These are phyloP conservation scores for Candida sakaeoensis DNA, from an alignment of 805 yeast species.

Conservation along the genomic window DNA sequence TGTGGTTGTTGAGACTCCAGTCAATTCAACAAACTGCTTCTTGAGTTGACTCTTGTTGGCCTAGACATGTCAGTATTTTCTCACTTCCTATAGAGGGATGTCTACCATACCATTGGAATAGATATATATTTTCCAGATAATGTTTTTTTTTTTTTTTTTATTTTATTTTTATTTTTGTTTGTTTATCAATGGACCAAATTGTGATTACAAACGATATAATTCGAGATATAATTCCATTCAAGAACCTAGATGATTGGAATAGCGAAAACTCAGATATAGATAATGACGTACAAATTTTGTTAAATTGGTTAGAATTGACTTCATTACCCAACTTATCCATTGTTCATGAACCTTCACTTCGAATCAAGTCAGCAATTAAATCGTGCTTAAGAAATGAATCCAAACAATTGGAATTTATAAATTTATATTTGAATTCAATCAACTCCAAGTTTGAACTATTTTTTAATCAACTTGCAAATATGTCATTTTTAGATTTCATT, in stretches of 20 bases:
- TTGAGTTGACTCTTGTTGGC: constrained; percentile 12
- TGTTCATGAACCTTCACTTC: constrained; percentile 24
- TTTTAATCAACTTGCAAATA: not conserved
- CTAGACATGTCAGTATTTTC: too few species aligned
- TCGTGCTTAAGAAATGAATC: constrained; percentile 32
- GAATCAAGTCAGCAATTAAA: constrained; percentile 35
- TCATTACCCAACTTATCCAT: not conserved
- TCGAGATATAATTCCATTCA: constrained; percentile 13
- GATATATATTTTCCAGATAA: not conserved
- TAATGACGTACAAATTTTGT: constrained; percentile 30
- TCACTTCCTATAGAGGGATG: too few species aligned
- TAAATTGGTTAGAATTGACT: constrained; percentile 31
- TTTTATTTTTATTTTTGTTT: not conserved
- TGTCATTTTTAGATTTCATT: constrained; percentile 11
- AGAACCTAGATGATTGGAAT: constrained; percentile 13
- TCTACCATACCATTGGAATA: not conserved
- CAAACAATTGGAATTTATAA: constrained; percentile 31
- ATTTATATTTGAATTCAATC: constrained; percentile 31
- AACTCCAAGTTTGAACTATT: constrained; percentile 15
- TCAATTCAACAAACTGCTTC: constrained; percentile 37
- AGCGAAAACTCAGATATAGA: constrained; percentile 22
- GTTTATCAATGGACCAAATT: not conserved
- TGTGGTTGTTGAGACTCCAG: constrained; percentile 30
- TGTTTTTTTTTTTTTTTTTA: not conserved
- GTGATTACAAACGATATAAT: constrained; percentile 12